phyloP scores from a whole-genome alignment of 83 land plant genomes.

The Picea abies region DNA sequence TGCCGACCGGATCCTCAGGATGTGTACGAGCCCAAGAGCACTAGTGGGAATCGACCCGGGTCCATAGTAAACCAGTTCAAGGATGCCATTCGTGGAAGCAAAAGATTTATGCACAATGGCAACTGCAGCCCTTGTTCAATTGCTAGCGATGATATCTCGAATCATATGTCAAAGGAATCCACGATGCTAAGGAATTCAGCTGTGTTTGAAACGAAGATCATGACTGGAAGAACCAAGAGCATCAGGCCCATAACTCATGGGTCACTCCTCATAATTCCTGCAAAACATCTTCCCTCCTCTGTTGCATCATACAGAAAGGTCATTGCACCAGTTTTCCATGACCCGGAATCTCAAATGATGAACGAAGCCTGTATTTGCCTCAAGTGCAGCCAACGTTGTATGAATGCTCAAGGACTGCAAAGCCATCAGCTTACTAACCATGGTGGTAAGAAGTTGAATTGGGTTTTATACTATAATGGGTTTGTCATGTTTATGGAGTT shows the following conservation, averaged over 20 bases:
- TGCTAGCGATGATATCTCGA: constrained; percentile 7
- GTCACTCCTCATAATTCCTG: not conserved
- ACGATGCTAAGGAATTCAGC: constrained; percentile 1
- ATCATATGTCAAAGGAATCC: not conserved
- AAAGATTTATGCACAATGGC: constrained; percentile 2
- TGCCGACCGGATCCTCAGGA: constrained; percentile 8
- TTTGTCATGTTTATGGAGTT: too few relatives aligned
- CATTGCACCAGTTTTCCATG: not conserved
- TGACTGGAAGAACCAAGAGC: not conserved
- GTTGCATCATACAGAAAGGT: not conserved
- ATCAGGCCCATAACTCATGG: not conserved
- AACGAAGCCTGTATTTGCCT: constrained; percentile 7
- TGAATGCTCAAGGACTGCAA: not conserved
- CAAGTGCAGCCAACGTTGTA: constrained; percentile 3
- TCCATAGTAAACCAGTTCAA: constrained; percentile 8
- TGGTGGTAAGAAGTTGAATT: constrained; percentile 1
- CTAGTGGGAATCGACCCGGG: not conserved
- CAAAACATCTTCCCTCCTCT: not conserved
- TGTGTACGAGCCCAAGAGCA: constrained; percentile 3
- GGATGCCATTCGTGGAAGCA: constrained; percentile 16
- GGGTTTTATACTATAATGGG: too few relatives aligned
- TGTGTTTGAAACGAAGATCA: not conserved
- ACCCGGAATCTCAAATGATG: not conserved
- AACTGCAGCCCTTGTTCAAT: constrained; percentile 17
- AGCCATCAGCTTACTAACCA: not conserved